These are phyloP conservation scores for Calocera viscosa DNA, from an alignment of 768 basidiomycete species.

Conservation along the genomic window DNA sequence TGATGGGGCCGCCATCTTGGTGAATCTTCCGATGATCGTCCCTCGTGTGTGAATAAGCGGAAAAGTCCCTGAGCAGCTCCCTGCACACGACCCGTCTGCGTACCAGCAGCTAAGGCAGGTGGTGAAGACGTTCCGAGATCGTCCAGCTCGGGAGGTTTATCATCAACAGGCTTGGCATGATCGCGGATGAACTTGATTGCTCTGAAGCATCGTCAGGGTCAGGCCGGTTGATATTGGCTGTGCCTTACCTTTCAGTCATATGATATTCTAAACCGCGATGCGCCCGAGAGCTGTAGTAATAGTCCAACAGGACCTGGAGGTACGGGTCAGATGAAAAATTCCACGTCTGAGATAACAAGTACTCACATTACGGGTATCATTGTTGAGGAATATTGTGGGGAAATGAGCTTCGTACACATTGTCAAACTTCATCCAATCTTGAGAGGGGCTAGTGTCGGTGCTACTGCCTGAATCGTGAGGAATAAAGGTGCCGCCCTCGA, in stretches of 20 bases:
- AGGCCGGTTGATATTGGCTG: neutral
- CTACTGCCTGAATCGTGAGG: neutral
- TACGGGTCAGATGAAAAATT: constrained; percentile 14
- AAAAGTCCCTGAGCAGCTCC: constrained; percentile 3
- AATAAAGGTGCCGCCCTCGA: neutral
- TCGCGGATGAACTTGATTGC: constrained; percentile 82
- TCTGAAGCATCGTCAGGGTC: constrained; percentile 27
- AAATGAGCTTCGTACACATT: constrained; percentile 86
- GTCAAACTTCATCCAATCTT: constrained; percentile 71
- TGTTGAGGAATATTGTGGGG: constrained; percentile 67
- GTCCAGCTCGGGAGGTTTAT: constrained; percentile 14
- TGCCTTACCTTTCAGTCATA: constrained; percentile 62
- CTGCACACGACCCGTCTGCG: neutral
- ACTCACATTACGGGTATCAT: constrained; percentile 65
- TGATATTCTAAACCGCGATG: constrained; percentile 75
- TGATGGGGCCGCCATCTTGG: constrained; percentile 11
- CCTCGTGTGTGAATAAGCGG: neutral
- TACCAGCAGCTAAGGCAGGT: neutral
- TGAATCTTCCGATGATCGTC: neutral
- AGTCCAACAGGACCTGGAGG: constrained; percentile 65
- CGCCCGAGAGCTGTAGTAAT: constrained; percentile 70
- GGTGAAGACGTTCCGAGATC: constrained; percentile 21
- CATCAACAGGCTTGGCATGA: constrained; percentile 41
- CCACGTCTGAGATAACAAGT: neutral
- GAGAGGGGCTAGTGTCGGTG: constrained; percentile 31